Evolutionary conservation across 805 yeast species (phyloP), one percentile per base, ranked within the genome.

Genomic region (Wickerhamomyces pijperi): DNA sequence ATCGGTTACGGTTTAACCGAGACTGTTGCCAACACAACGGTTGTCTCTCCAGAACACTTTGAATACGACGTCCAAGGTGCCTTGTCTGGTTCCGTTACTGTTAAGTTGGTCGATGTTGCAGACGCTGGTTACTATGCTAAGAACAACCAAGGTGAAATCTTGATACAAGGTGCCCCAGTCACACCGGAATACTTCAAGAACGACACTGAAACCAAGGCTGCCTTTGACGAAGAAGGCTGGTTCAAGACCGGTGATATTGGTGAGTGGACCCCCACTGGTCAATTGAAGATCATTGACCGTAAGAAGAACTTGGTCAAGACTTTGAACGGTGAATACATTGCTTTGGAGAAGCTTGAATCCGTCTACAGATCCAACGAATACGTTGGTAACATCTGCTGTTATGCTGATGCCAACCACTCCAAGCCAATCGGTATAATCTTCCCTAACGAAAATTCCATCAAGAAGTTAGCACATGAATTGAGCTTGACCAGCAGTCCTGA

Each of bases 1-100:
- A 69, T 88, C 54, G 98, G 98, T 44, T 92, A 92, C 60, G 98
- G 98, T 44, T 74, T 92, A 50, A 92, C 98, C 32, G 98, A 92
- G 64, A 88, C 97, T 13, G 79, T 83, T 50, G 98, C 98, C 37
- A 88, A 84, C 65, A 72, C 90, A 15, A 67, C 84, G 34, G 71
- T 92, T 51, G 59, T 76, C 47, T 76, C 76, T 42, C 82, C 84
- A 36, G 56, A 64, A 19, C 70, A 72, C 53, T 76, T 82, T 51
- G 90, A 82, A 54, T 68, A 63, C 45, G 94, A 81, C 47, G 76
- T 80, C 43, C 82, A 82, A 35, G 98, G 98, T 59, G 78, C 85
- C 41, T 65, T 88, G 38, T 74, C 82, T 19, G 90, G 94, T 51
- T 72, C 92, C 14, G 68, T 88, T 43, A 86, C 95, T 16, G 82